These are phyloP conservation scores for Emergomyces orientalis DNA, from an alignment of 2,329 filamentous ascomycete genomes.

Conservation along the genomic window DNA sequence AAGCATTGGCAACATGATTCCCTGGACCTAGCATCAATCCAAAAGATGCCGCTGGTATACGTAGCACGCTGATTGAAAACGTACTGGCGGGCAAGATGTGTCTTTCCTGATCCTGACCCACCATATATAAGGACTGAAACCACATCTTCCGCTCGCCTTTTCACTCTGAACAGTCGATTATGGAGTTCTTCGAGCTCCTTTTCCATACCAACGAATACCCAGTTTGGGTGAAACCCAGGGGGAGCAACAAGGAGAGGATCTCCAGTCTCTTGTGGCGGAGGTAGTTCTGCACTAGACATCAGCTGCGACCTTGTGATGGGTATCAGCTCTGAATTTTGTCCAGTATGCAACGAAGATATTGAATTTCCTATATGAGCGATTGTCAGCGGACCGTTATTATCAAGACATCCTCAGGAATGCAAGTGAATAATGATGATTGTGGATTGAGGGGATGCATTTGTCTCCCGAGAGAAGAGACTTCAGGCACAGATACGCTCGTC, in stretches of 20 bases:
- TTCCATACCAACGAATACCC: slow-evolving; percentile 53
- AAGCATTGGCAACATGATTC: slow-evolving; percentile 53
- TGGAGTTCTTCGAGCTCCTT: slow-evolving; percentile 52
- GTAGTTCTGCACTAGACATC: slow-evolving; percentile 20
- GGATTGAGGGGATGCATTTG: neutral
- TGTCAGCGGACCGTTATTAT: neutral
- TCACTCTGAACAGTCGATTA: slow-evolving; percentile 49
- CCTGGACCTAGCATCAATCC: slow-evolving; percentile 54
- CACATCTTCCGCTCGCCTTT: slow-evolving; percentile 49
- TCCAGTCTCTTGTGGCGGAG: slow-evolving; percentile 15
- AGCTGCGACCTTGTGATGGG: slow-evolving; percentile 22
- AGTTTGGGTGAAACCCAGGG: slow-evolving; percentile 53
- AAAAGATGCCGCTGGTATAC: slow-evolving; percentile 60
- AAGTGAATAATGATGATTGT: too few species aligned
- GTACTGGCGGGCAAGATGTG: slow-evolving; percentile 59
- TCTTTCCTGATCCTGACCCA: slow-evolving; percentile 59
- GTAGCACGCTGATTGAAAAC: slow-evolving; percentile 50
- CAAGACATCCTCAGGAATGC: neutral
- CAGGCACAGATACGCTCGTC: neutral
- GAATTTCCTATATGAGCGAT: slow-evolving; percentile 1
- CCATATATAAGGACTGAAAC: slow-evolving; percentile 56
- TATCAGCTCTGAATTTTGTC: slow-evolving; percentile 17
- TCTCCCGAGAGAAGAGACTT: neutral
- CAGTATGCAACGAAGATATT: neutral
- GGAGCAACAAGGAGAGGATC: slow-evolving; percentile 40